These are phyloP conservation scores for Rhodocollybia butyracea DNA, from an alignment of 768 basidiomycete species.

Conservation along the genomic window DNA sequence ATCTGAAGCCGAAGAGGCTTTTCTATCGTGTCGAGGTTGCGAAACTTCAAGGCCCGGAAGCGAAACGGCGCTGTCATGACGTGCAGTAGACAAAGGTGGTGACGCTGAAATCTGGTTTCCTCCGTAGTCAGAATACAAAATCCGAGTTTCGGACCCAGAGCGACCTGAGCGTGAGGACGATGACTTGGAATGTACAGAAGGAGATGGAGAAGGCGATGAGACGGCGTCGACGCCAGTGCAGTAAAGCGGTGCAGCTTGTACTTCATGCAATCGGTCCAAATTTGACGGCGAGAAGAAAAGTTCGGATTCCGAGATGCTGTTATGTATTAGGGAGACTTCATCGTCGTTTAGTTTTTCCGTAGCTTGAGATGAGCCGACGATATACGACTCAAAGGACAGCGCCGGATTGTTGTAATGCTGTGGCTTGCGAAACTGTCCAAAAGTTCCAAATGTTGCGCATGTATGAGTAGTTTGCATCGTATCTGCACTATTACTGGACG, in stretches of 20 bases:
- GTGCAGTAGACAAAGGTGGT: not conserved
- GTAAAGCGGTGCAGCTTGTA: not conserved
- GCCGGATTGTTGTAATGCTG: not conserved
- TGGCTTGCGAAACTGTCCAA: constrained; percentile 3
- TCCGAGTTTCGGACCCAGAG: not conserved
- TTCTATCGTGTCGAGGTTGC: constrained; percentile 13
- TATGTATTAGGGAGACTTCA: no score
- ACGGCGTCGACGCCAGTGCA: constrained; percentile 24
- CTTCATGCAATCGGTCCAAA: no score
- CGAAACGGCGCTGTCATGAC: constrained; percentile 9
- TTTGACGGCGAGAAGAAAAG: no score
- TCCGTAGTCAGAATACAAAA: not conserved
- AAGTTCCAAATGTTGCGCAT: constrained; percentile 5
- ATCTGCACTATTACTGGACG: constrained; percentile 1
- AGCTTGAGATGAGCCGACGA: not conserved
- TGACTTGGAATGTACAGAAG: constrained; percentile 21
- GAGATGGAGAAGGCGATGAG: constrained; percentile 25
- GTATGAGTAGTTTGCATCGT: not conserved
- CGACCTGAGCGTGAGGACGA: not conserved
- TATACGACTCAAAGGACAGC: no score
- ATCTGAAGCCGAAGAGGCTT: constrained; percentile 4
- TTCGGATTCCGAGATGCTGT: no score
- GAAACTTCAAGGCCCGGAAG: not conserved
- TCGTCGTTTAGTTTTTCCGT: not conserved
- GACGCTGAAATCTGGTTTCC: not conserved